These are phyloP conservation scores for Cystobasidium tubakii DNA, from an alignment of 768 basidiomycete species.

Conservation along the genomic window DNA sequence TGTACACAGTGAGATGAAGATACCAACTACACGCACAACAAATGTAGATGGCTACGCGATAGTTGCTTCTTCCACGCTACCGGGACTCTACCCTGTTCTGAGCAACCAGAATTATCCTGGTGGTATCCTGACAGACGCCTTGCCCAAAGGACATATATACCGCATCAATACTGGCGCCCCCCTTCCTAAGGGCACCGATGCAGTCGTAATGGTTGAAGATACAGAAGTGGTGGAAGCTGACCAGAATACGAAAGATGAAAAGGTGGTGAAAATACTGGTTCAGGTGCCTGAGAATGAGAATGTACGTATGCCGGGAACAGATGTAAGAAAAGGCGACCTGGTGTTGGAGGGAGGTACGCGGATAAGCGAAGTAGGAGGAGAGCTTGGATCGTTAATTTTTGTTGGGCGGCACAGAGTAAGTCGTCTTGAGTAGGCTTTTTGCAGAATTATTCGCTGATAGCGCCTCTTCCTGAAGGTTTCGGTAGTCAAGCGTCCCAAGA, in stretches of 20 bases:
- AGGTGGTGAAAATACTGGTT: constrained; percentile 62
- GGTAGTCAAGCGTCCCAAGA: constrained; percentile 65
- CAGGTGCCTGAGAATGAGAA: constrained; percentile 65
- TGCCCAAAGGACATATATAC: constrained; percentile 58
- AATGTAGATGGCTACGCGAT: constrained; percentile 87
- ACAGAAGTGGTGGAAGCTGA: constrained; percentile 60
- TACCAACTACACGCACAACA: constrained; percentile 64
- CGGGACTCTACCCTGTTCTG: constrained; percentile 35
- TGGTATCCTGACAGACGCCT: constrained; percentile 21
- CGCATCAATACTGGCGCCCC: constrained; percentile 83
- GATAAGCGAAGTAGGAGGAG: constrained; percentile 65
- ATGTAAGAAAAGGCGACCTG: constrained; percentile 63
- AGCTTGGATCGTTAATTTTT: constrained; percentile 74
- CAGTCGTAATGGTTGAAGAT: constrained; percentile 90
- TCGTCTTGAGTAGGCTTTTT: not conserved
- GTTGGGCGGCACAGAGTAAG: constrained; percentile 67
- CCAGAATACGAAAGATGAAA: constrained; percentile 60
- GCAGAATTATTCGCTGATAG: not conserved
- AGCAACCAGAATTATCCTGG: constrained; percentile 20
- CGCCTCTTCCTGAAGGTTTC: constrained; percentile 55
- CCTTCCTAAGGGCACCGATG: constrained; percentile 65
- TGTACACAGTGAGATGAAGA: constrained; percentile 60
- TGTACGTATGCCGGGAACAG: constrained; percentile 58
- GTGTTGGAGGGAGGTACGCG: constrained; percentile 59
- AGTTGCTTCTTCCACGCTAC: constrained; percentile 47